Conservation (phyloP, 805 yeast species). For the Candida khao-thaluensis region DNA sequence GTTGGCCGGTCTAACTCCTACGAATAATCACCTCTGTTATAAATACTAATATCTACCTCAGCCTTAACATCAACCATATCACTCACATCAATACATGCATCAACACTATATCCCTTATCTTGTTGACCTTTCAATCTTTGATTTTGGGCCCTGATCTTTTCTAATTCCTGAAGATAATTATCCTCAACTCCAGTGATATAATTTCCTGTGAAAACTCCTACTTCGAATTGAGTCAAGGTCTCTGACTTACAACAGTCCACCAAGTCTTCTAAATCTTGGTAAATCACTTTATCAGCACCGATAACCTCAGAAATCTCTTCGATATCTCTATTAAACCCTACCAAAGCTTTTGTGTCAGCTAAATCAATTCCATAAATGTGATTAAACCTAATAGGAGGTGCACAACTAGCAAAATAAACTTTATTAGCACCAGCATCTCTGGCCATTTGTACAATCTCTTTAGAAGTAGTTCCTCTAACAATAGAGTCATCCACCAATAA, state of each 20-base stretch:
- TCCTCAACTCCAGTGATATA: constrained; percentile 94
- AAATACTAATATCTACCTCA: constrained; percentile 61
- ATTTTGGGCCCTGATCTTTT: constrained; percentile 76
- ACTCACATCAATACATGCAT: constrained; percentile 40
- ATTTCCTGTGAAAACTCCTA: constrained; percentile 93
- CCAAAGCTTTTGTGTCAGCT: constrained; percentile 91
- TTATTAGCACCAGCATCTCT: constrained; percentile 94
- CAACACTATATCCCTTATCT: constrained; percentile 39
- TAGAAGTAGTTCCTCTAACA: constrained; percentile 96
- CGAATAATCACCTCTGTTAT: constrained; percentile 54
- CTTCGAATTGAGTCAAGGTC: constrained; percentile 69
- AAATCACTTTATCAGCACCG: constrained; percentile 90
- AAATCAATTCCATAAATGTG: constrained; percentile 97
- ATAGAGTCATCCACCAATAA: constrained; percentile 94
- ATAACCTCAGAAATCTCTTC: constrained; percentile 72
- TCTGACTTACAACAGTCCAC: constrained; percentile 68
- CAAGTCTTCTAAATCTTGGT: constrained; percentile 82
- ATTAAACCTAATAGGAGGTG: constrained; percentile 95
- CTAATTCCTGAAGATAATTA: constrained; percentile 76
- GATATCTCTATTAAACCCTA: constrained; percentile 77
- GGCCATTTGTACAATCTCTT: constrained; percentile 97
- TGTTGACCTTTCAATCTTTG: constrained; percentile 42
- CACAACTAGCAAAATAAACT: constrained; percentile 96
- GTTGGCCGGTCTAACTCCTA: too few relatives aligned
- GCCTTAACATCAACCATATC: constrained; percentile 72